Evolutionary conservation across 2,329 filamentous ascomycete species (phyloP), one percentile per base, ranked within the genome.

Genomic region (Ramichloridium luteum): DNA sequence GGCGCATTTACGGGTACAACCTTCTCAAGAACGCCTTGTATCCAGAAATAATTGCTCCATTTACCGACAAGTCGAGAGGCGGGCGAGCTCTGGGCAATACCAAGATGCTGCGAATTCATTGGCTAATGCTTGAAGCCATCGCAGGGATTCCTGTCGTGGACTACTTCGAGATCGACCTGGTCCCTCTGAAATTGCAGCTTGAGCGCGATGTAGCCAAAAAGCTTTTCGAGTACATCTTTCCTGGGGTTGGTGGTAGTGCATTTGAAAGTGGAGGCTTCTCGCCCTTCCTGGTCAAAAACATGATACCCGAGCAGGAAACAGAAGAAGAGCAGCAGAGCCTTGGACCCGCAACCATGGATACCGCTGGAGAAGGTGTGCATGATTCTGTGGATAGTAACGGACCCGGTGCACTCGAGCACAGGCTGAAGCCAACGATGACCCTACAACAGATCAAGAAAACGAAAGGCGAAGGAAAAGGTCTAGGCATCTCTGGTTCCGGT

Each of bases 71-170:
- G 20, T 53, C 54, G 58, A 72, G 55, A 51, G 64, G 42, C 47
- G 63, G 53, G 42, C 64, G 67, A 17, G 68, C 73, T 27, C 58
- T 67, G n/a, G 74, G 79, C 39, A 74, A 80, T 39, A 69, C 71
- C 27, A 83, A 85, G 50, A 96, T 96, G 80, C 71, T 98, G 31
- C 75, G 80, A 18, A 82, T 99, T 9, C 90, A 93, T 53, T 98
- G 92, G 84, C 77, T 94, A 53, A 94, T 94, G 84, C 69, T 98
- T 4, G 90, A 98, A 59, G 86, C 90, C 5, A 94, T 98, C 55
- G 90, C 88, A 22, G 90, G 90, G 29, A 98, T 98, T 39, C 84
- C 88, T 1, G 86, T 98, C 17, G 83, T 98, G 67, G 88, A 96
- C 46, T 81, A 92, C 48, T 98, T 98, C 49, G 86, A 96, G 56